A percentile compares a stretch with the other conserved stretches of the same genome.
phyloP scores from a whole-genome alignment of 192 early-diverging fungal species.

The Coemansia reversa region DNA sequence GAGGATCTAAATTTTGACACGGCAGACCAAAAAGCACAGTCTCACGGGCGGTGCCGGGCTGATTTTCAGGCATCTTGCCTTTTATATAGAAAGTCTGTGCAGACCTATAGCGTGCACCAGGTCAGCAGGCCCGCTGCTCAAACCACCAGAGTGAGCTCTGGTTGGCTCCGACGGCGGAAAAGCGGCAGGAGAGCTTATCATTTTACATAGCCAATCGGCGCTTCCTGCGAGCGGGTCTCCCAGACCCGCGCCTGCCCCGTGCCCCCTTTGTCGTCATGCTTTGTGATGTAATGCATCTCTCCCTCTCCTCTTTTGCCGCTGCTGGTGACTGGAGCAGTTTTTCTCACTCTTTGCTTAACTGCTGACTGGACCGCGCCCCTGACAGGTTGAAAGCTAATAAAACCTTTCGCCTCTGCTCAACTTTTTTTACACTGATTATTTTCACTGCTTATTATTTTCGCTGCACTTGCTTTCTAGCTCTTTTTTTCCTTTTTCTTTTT shows the following conservation, averaged over 20 bases:
- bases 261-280: background rate
- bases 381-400: constrained; percentile 1
- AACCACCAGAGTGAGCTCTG: background rate
- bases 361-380: background rate
- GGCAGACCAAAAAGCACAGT: background rate
- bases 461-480: background rate
- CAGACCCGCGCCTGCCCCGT: background rate
- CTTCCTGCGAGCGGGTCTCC: background rate
- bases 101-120: background rate
- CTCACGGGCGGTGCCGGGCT: background rate
- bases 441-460: background rate
- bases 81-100: background rate
- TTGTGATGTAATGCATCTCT: background rate
- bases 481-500: constrained; percentile 4
- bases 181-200: background rate
- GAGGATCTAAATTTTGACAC: background rate
- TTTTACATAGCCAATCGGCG: background rate
- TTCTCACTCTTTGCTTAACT: background rate
- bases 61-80: background rate
- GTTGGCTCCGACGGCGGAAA: background rate
- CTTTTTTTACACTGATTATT: too few species aligned
- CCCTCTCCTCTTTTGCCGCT: background rate
- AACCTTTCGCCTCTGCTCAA: background rate
- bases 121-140: background rate
- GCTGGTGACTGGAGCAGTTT: background rate